A percentile compares a stretch with the other conserved stretches of the same genome.
Evolutionary conservation across 2,329 filamentous ascomycete genomes (phyloP).

Genomic region (Pseudogymnoascus sp.): DNA sequence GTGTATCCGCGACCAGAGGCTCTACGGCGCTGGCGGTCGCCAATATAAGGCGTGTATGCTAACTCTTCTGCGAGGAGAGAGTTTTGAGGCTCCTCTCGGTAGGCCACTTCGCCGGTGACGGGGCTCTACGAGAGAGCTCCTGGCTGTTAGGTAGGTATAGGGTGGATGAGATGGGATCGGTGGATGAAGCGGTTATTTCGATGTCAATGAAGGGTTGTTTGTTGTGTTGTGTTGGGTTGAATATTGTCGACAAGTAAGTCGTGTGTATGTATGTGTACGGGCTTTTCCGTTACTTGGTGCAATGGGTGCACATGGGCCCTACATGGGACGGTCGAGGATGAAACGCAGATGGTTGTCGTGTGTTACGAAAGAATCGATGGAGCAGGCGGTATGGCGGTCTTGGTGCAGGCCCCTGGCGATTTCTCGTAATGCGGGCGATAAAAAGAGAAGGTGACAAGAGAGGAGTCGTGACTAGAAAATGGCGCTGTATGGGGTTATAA

Average conservation of each 20-base stretch:
- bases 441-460: neutral
- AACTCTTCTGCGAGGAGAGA: conserved; percentile 38
- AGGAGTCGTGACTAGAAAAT: neutral
- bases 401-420: conserved; percentile 18
- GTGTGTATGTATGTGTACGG: neutral
- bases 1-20: neutral
- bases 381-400: conserved; percentile 18
- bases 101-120: conserved; percentile 39
- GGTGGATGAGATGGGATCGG: conserved; percentile 1
- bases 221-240: neutral
- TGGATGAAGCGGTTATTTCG: neutral
- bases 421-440: conserved; percentile 8
- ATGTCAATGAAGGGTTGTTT: neutral
- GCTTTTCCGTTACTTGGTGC: neutral
- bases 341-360: conserved; percentile 6
- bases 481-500: neutral
- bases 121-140: conserved; percentile 1
- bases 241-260: neutral
- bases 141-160: neutral
- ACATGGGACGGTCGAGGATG: neutral
- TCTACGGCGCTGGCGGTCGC: conserved; percentile 29
- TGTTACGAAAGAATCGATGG: conserved; percentile 10
- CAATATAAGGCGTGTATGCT: conserved; percentile 29
- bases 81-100: conserved; percentile 39
- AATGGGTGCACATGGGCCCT: conserved; percentile 1